Base-by-base conservation (phyloP, 495 filamentous ascomycete genomes). In the Penicillium angulare region DNA sequence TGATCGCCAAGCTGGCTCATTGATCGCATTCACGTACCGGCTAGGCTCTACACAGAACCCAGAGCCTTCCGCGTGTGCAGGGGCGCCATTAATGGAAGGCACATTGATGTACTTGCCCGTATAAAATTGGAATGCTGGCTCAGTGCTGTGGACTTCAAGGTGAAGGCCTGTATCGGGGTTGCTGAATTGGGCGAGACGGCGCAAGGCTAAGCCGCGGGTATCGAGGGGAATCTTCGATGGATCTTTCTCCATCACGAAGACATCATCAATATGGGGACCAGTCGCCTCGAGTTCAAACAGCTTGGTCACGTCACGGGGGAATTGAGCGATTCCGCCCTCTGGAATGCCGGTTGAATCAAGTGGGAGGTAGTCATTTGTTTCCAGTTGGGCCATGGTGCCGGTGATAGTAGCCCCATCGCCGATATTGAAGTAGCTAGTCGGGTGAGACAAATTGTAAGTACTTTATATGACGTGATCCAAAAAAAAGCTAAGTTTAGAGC, bases 71-170 rank as follows among this genome's bases (percentile, higher is more conserved):
- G 73, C 79, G 15, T 88, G 80, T 0, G 83, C 79, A 0, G 86
- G 81, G 12, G 81, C 62, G 0, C 83, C 86, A 12, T 79, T 83
- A 10, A 87, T 81, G 32, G 76, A 82, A 1, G 84, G 86, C n/a
- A 93, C 83, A 55, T 91, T 74, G 55, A 93, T 88, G 57, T 82
- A 83, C 59, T 88, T 86, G 38, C 91, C 93, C 0, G 89, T 95
- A 72, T 97, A 97, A 72, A 95, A 95, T 67, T 96, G 92, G 79
- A 96, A 97, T 0, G 92, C 90, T 1, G 93, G 93, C 70, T 97
- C 92, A 0, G 91, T 97, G 71, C 86, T 91, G 57, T 82, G 71
- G 7, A 95, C 84, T 56, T 96, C 88, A 17, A 97, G 82, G 59
- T 95, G 84, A 52, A 96, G 74, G 38, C 82, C 81, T 16, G 84